Conservation (phyloP, 805 yeast species). For the Teunomyces kruisii region DNA sequence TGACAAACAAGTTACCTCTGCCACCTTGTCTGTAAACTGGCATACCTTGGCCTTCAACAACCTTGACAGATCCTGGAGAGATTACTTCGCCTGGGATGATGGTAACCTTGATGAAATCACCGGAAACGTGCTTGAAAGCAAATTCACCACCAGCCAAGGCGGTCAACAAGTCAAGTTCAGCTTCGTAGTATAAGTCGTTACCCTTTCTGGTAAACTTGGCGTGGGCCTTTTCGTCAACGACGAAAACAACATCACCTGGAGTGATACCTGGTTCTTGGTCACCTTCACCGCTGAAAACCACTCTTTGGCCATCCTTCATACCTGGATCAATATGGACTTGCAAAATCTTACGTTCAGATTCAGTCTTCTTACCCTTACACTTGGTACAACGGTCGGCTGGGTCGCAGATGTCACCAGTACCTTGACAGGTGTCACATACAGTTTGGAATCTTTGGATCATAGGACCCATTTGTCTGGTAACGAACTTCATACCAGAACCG, state of each 20-base stretch:
- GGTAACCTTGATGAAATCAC: conserved; percentile 82
- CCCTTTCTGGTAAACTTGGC: conserved; percentile 81
- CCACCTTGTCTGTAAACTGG: conserved; percentile 89
- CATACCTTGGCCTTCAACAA: conserved; percentile 94
- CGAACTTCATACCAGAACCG: conserved; percentile 89
- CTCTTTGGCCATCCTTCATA: conserved; percentile 90
- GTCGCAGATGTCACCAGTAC: conserved; percentile 86
- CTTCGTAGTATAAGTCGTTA: conserved; percentile 80
- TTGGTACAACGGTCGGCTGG: conserved; percentile 83
- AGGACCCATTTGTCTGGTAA: conserved; percentile 98
- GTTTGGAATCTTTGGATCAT: conserved; percentile 98
- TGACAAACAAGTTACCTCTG: conserved; percentile 80
- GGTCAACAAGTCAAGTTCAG: conserved; percentile 86
- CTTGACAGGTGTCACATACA: conserved; percentile 87
- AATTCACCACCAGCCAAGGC: conserved; percentile 96
- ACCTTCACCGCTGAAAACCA: conserved; percentile 92
- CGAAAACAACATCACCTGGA: conserved; percentile 95
- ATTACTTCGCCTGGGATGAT: conserved; percentile 92
- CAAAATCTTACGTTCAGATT: conserved; percentile 84
- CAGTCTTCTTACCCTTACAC: conserved; percentile 88
- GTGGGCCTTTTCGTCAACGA: conserved; percentile 88
- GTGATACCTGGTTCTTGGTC: conserved; percentile 94
- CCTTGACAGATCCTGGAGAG: conserved; percentile 77
- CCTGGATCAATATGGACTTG: conserved; percentile 96
- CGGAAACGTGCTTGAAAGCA: conserved; percentile 84